These are phyloP conservation scores for Ogataea hybrid DNA, from an alignment of 1,139 yeast genomes.

Conservation along the genomic window DNA sequence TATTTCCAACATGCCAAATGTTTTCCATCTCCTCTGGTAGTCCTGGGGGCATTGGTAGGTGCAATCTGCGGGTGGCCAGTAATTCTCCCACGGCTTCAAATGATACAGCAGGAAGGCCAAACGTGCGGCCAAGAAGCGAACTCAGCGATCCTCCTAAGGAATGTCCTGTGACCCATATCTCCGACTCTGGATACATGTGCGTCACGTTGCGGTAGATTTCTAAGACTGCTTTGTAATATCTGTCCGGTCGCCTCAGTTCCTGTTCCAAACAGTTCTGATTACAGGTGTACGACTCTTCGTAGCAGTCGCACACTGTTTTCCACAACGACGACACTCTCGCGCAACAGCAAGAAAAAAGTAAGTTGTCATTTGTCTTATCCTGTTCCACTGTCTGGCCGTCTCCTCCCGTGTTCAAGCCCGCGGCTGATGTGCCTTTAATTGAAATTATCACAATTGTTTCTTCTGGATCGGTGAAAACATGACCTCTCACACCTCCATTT, in stretches of 20 bases:
- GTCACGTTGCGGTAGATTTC: conserved; percentile 77
- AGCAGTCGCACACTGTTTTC: conserved; percentile 96
- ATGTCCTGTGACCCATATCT: conserved; percentile 93
- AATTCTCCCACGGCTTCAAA: conserved; percentile 94
- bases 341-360: conserved; percentile 93
- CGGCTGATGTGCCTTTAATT: conserved; percentile 91
- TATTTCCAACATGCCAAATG: conserved; percentile 94
- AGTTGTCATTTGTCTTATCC: conserved; percentile 85
- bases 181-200: conserved; percentile 62
- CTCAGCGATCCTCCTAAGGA: conserved; percentile 92
- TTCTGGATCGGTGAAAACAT: conserved; percentile 71
- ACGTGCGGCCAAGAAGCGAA: conserved; percentile 80
- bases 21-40: conserved; percentile 75
- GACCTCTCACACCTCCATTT: conserved; percentile 83
- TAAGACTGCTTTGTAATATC: conserved; percentile 78
- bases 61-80: conserved; percentile 78
- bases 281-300: conserved; percentile 81
- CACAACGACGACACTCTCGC: conserved; percentile 90
- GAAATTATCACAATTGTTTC: conserved; percentile 73
- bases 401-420: conserved; percentile 70
- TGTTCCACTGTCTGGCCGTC: conserved; percentile 72
- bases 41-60: conserved; percentile 93
- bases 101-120: conserved; percentile 85
- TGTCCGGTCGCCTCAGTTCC: conserved; percentile 69
- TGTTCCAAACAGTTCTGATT: conserved; percentile 82